A percentile compares a stretch with the other conserved stretches of the same genome.
These are phyloP conservation scores for Tillandsia leiboldiana DNA, from an alignment of 176 grass and related monocot genomes.

Conservation along the genomic window DNA sequence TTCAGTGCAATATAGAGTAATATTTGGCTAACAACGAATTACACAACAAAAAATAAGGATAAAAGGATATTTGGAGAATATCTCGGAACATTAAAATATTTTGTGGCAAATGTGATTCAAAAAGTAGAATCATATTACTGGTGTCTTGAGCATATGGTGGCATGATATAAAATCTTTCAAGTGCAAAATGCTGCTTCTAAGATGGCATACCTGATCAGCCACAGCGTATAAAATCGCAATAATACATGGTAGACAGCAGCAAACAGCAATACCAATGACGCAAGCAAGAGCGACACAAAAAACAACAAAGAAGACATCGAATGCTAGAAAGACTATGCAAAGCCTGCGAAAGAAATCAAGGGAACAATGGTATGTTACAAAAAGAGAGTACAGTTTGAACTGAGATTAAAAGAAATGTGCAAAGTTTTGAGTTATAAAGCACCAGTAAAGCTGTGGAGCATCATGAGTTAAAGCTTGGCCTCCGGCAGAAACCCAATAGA, in stretches of 20 bases:
- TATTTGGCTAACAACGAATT: background rate
- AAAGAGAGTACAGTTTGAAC: slow-evolving; percentile 1
- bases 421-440: slow-evolving; percentile 3
- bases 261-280: slow-evolving; percentile 35
- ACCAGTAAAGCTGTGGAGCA: slow-evolving; percentile 42
- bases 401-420: slow-evolving; percentile 7
- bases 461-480: slow-evolving; percentile 28
- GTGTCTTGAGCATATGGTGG: too few species aligned
- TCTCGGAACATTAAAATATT: too few species aligned
- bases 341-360: slow-evolving; percentile 25
- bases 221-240: slow-evolving; percentile 44
- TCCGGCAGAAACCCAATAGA: slow-evolving; percentile 41
- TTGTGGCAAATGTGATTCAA: too few species aligned
- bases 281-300: slow-evolving; percentile 39
- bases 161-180: background rate
- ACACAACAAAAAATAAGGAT: too few species aligned
- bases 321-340: slow-evolving; percentile 45
- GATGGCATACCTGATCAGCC: slow-evolving; percentile 35
- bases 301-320: slow-evolving; percentile 43
- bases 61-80: too few species aligned
- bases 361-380: background rate
- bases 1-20: background rate
- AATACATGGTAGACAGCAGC: slow-evolving; percentile 45
- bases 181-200: background rate
- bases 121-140: too few species aligned